Base-by-base conservation (phyloP, 202 grass and related monocot genomes). In the Alloteropsis angusta region DNA sequence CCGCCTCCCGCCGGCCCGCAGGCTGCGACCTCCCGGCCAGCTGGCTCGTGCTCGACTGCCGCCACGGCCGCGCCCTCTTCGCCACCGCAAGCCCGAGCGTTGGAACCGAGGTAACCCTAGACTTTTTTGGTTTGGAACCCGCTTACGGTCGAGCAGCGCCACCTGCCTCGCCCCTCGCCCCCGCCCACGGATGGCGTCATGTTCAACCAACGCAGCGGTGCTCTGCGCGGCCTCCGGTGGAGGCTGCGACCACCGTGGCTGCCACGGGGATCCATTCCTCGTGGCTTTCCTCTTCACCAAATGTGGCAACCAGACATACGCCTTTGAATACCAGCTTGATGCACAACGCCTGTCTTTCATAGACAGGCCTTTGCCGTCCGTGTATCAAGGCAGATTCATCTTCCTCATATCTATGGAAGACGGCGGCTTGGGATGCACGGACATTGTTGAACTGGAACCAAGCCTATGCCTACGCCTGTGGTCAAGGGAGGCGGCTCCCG, bases 11-110 rank as follows among this genome's bases (percentile, higher is more conserved):
- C 34, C 3, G n/a, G 5, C 66, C 67, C 53, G 44, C 68, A 19
- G 43, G 4, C n/a, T 45, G 54, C 10, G 32, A 60, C 4, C 38
- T 49, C 11, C 59, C 41, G 53, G 30, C n/a, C n/a, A n/a, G 45
- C 5, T 60, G 54, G 68, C 5, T 52, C 45, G 8, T 39, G 9
- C 15, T 74, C 26, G 79, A 82, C 22, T 60, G 68, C 79, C 67
- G 59, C 68, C 79, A 62, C 55, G 55, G 32, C 54, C 79, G 35
- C 54, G 42, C 25, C 22, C 56, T 82, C 68, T 82, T 36, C 35
- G 35, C 35, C 35, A 36, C 35, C 35, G 5, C 35, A 36, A 11
- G 18, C 56, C 52, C 68, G 0, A n/a, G 35, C 79, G 9, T 15
- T 14, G 13, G 42, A 3, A 8, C 47, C 37, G 0, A 7, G n/a